Evolutionary conservation across 2,329 filamentous ascomycete species (phyloP), one percentile per base, ranked within the genome.

Genomic region (Fusarium camptoceras): DNA sequence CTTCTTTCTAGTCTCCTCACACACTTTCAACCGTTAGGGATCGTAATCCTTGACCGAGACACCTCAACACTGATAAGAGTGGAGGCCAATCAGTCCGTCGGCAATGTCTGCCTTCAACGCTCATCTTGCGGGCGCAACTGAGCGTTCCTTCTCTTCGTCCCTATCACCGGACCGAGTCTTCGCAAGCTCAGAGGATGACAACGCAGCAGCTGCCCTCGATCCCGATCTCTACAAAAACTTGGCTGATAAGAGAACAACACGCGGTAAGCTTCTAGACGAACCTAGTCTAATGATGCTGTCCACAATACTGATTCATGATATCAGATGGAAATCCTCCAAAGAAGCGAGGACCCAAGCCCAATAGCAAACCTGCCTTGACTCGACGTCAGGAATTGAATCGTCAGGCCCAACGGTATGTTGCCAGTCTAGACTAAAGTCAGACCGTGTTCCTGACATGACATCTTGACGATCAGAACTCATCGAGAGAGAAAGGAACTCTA

Each of bases 401-500:
- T 69, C 95, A 98, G 82, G 96, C 96, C 30, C 96, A 98, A 81
- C 91, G 94, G 94, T 97, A 88, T 73, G 81, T 66, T 42, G 22
- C 14, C 8, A 22, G 22, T 18, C 9, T 24, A 14, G 31, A 16
- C 28, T 34, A 11, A 39, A 20, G 18, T 18, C 15, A 57, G n/a
- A 39, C n/a, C 30, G 43, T 42, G 12, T 39, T 28, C 44, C 61
- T 68, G 53, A 73, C 59, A 49, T 62, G 57, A 43, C 41, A 12
- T 41, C 28, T 56, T 25, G n/a, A 34, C n/a, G 42, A 2, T 14
- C 55, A 97, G 96, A 77, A 98, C 96, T 20, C 96, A 99, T 81
- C 94, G 96, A 59, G 96, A 98, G 82, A 90, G 96, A 72, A 98
- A 98, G 80, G 96, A 98, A 81, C 87, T 94, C 75, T 98, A 98